Evolutionary conservation across 305 asterid species (phyloP).

Genomic region (Plantago coronopus): DNA sequence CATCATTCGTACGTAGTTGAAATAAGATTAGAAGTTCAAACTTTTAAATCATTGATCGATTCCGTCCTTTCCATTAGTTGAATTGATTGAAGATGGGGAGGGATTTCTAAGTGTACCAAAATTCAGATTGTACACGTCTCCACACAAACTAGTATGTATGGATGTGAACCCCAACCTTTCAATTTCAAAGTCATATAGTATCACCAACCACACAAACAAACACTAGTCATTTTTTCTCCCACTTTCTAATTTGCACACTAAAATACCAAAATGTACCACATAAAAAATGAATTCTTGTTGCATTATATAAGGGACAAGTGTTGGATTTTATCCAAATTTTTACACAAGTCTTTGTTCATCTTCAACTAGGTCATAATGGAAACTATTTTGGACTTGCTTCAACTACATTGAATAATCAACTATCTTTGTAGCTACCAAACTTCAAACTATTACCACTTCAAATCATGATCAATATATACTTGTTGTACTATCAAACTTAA

Average conservation of each 20-base stretch:
- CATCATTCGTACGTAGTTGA: too few species aligned
- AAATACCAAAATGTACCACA: neutral
- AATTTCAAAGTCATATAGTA: conserved; percentile 2
- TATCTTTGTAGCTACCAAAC: neutral
- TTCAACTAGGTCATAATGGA: neutral
- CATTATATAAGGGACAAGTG: conserved; percentile 2
- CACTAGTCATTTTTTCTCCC: neutral
- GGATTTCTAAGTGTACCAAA: too few species aligned
- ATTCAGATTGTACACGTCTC: too few species aligned
- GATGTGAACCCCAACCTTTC: too few species aligned
- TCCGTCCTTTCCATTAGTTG: too few species aligned
- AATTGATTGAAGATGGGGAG: too few species aligned
- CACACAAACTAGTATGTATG: too few species aligned
- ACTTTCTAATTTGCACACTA: neutral
- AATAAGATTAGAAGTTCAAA: too few species aligned
- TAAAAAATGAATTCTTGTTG: neutral
- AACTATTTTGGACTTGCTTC: conserved; percentile 12
- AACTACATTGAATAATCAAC: conserved; percentile 9
- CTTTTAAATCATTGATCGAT: too few species aligned
- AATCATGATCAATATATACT: neutral
- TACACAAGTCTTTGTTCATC: neutral
- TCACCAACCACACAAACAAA: neutral
- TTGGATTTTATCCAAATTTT: conserved; percentile 8
- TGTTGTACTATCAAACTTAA: neutral
- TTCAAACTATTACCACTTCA: neutral